phyloP scores from a whole-genome alignment of 805 yeast species.

The Candida boleticola region DNA sequence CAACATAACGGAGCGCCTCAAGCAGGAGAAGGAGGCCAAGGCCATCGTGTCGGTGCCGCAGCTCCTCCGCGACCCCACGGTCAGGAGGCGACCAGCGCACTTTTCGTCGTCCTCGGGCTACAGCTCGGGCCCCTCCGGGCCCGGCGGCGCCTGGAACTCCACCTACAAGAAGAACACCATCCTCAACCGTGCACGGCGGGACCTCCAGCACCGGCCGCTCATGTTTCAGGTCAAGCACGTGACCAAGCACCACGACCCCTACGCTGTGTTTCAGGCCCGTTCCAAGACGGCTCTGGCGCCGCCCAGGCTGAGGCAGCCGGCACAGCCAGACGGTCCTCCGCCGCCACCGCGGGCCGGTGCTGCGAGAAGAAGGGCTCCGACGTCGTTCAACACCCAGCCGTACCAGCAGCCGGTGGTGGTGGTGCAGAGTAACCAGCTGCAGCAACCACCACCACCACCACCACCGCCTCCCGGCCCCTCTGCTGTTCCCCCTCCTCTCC shows the following conservation, averaged over 20 bases:
- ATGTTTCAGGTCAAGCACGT: constrained; percentile 24
- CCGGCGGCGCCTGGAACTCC: constrained; percentile 11
- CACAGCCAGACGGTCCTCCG: not conserved
- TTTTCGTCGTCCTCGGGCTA: not conserved
- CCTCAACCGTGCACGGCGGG: constrained; percentile 33
- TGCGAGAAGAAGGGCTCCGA: not conserved
- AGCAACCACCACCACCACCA: no score
- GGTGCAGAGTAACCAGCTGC: not conserved
- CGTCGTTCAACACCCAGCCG: constrained; percentile 3
- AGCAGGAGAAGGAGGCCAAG: constrained; percentile 39
- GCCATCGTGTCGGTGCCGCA: constrained; percentile 34
- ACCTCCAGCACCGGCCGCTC: constrained; percentile 31
- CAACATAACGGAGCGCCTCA: constrained; percentile 37
- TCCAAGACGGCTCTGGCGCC: not conserved
- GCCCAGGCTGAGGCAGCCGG: not conserved
- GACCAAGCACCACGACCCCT: constrained; percentile 21
- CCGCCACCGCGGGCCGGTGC: not conserved
- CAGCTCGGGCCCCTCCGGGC: not conserved
- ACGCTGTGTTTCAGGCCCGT: constrained; percentile 16
- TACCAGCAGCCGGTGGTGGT: not conserved
- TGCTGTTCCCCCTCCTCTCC: no score
- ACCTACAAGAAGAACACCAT: constrained; percentile 22
- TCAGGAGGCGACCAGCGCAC: constrained; percentile 10
- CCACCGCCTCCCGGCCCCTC: no score
- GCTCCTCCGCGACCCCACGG: constrained; percentile 28